Evolutionary conservation across 306 rosid species (phyloP).

Genomic region (Pyrus betulifolia): DNA sequence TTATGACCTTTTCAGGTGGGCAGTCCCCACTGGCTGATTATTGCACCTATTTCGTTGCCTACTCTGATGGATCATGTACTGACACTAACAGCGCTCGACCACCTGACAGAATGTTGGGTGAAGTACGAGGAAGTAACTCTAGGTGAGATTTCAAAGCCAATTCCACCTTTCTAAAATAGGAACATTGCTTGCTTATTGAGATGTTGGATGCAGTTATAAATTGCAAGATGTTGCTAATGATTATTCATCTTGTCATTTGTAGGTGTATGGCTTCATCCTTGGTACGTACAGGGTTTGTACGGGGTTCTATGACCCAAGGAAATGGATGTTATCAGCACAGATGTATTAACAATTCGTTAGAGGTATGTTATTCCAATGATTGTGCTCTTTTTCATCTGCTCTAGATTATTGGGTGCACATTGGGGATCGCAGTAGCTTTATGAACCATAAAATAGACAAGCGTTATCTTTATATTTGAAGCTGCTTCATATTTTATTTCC

Average conservation of each 20-base stretch:
- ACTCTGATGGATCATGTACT: conserved; percentile 97
- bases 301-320: conserved; percentile 86
- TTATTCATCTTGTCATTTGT: conserved; percentile 17
- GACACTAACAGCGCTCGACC: conserved; percentile 83
- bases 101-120: conserved; percentile 99
- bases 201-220: conserved; percentile 2
- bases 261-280: conserved; percentile 97
- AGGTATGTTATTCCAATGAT: conserved; percentile 42
- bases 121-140: conserved; percentile 87
- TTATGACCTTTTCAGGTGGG: conserved; percentile 62
- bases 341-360: conserved; percentile 67
- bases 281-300: conserved; percentile 87
- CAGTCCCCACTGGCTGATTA: conserved; percentile 97
- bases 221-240: conserved; percentile 11
- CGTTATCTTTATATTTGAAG: not conserved
- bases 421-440: not conserved
- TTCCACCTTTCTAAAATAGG: not conserved
- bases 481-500: not conserved
- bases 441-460: not conserved
- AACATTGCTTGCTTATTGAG: not conserved
- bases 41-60: conserved; percentile 94
- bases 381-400: not conserved
- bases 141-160: conserved; percentile 40
- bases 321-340: conserved; percentile 96
- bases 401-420: conserved; percentile 2